A percentile compares a stretch with the other conserved stretches of the same genome.
phyloP scores from a whole-genome alignment of 139 green algal species.

The Coelastrella sp. region DNA sequence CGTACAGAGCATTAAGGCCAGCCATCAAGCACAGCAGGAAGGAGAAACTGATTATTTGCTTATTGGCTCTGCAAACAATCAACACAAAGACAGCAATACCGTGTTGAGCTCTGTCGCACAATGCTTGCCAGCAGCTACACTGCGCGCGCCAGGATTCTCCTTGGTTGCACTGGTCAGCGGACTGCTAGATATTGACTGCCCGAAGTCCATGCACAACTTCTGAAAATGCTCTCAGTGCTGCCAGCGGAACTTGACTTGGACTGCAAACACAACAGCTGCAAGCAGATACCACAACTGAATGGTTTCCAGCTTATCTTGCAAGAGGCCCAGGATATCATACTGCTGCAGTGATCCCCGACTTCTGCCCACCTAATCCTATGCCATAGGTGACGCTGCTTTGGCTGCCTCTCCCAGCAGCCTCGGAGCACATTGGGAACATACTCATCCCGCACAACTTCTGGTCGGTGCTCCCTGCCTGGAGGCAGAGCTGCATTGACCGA shows the following conservation, averaged over 20 bases:
- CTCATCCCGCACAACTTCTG: constrained; percentile 47
- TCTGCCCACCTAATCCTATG: constrained; percentile 62
- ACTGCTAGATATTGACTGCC: no score
- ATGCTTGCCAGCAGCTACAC: no score
- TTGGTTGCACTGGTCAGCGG: no score
- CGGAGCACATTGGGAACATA: constrained; percentile 77
- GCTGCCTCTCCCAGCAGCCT: constrained; percentile 74
- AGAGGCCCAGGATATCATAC: no score
- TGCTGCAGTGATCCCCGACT: neutral
- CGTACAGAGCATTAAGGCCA: constrained; percentile 71
- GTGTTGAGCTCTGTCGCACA: no score
- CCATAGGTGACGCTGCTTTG: constrained; percentile 64
- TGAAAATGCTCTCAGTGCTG: no score
- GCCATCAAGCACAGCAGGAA: constrained; percentile 65
- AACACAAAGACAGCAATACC: neutral
- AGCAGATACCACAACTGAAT: no score
- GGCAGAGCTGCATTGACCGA: constrained; percentile 58
- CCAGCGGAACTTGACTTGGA: no score
- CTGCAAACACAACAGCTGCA: no score
- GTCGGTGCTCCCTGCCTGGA: neutral
- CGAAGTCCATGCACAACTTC: no score
- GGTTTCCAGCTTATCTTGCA: no score
- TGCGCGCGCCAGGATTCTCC: no score
- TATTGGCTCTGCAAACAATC: constrained; percentile 66
- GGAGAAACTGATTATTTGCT: constrained; percentile 69